phyloP scores from a whole-genome alignment of 108 stramenopile genomes.

The Cyclotella cryptica region DNA sequence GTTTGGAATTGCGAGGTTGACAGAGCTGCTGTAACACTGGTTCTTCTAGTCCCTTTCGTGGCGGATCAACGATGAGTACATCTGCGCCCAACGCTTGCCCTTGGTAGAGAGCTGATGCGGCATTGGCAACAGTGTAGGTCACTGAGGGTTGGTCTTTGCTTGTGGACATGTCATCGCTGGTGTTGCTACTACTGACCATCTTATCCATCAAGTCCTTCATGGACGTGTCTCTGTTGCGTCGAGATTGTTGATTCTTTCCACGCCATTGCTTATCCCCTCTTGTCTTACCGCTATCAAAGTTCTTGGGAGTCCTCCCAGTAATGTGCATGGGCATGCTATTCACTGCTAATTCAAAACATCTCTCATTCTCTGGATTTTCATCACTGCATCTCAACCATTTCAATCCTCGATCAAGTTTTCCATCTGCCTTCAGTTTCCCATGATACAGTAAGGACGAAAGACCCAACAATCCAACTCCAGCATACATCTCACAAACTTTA shows the following conservation, averaged over 20 bases:
- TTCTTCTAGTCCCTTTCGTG: slow-evolving; percentile 89
- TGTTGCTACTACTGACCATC: slow-evolving; percentile 25
- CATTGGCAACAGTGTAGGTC: slow-evolving; percentile 71
- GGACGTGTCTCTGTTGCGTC: slow-evolving; percentile 26
- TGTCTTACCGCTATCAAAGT: slow-evolving; percentile 28
- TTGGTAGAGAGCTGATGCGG: slow-evolving; percentile 75
- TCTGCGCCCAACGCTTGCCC: slow-evolving; percentile 92
- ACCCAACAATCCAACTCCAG: slow-evolving; percentile 94
- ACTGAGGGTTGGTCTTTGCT: slow-evolving; percentile 43
- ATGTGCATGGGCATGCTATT: slow-evolving; percentile 51
- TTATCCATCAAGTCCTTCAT: slow-evolving; percentile 53
- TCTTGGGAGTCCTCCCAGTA: slow-evolving; percentile 45
- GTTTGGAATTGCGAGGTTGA: slow-evolving; percentile 71
- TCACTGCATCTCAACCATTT: slow-evolving; percentile 91
- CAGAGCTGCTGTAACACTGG: slow-evolving; percentile 84
- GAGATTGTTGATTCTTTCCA: slow-evolving; percentile 5
- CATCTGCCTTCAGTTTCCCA: slow-evolving; percentile 44
- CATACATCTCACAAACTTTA: slow-evolving; percentile 93
- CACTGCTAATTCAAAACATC: slow-evolving; percentile 82
- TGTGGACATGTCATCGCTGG: slow-evolving; percentile 13
- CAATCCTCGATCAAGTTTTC: slow-evolving; percentile 36
- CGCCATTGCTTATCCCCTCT: slow-evolving; percentile 42
- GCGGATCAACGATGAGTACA: slow-evolving; percentile 95
- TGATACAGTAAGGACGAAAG: slow-evolving; percentile 82
- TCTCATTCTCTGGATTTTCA: slow-evolving; percentile 90